phyloP scores from a whole-genome alignment of 202 grass and related monocot species.

The Alloteropsis angusta region DNA sequence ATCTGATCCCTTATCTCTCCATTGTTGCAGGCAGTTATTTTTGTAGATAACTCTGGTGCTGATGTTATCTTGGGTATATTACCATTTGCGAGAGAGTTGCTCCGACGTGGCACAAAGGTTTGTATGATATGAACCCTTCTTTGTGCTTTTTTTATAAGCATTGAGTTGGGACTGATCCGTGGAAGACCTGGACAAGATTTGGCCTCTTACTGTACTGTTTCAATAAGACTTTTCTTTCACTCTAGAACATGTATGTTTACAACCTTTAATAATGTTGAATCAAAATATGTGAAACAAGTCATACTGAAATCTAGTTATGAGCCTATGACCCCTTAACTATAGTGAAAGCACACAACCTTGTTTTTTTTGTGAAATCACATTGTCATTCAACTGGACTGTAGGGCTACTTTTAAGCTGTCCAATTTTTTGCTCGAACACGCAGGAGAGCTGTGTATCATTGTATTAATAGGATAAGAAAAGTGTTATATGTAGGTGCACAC shows the following conservation, averaged over 20 bases:
- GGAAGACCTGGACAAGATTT: neutral
- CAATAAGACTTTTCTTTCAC: neutral
- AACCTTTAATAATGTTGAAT: neutral
- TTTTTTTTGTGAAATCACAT: neutral
- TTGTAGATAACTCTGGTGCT: conserved; percentile 99
- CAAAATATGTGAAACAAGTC: neutral
- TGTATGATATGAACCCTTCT: neutral
- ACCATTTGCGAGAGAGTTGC: conserved; percentile 91
- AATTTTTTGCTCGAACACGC: too few relatives aligned
- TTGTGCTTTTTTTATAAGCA: neutral
- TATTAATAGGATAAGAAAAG: too few relatives aligned
- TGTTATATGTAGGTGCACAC: too few relatives aligned
- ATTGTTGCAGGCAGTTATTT: conserved; percentile 75
- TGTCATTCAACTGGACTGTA: neutral
- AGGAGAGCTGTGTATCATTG: too few relatives aligned
- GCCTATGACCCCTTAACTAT: neutral
- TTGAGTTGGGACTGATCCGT: neutral
- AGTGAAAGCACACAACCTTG: neutral
- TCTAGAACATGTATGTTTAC: neutral
- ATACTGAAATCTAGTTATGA: neutral
- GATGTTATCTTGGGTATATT: conserved; percentile 90
- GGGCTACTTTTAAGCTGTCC: neutral
- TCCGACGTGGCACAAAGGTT: conserved; percentile 85
- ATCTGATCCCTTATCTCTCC: conserved; percentile 21
- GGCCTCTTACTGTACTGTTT: neutral